These are phyloP conservation scores for Podospora pseudocomata DNA, from an alignment of 495 filamentous ascomycete species.

Conservation along the genomic window DNA sequence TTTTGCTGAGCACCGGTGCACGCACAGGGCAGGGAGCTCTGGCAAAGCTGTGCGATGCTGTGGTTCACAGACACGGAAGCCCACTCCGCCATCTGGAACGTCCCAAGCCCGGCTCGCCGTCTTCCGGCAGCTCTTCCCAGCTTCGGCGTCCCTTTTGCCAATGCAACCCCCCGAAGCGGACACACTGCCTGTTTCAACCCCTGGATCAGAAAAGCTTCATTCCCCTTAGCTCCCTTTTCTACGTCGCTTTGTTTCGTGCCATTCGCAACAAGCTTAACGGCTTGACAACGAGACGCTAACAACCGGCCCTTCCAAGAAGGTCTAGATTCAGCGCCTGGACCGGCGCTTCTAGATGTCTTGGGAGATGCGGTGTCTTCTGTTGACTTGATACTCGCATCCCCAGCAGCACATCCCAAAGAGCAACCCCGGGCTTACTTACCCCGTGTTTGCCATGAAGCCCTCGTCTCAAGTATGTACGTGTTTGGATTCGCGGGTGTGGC, in stretches of 20 bases:
- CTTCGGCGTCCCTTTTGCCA: constrained; percentile 16
- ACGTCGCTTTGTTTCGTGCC: constrained; percentile 3
- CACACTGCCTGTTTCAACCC: constrained; percentile 29
- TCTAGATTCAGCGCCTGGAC: background rate
- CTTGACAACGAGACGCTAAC: constrained; percentile 1
- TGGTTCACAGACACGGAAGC: constrained; percentile 12
- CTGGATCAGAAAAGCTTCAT: constrained; percentile 26
- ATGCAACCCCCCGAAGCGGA: constrained; percentile 18
- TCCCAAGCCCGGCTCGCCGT: constrained; percentile 16
- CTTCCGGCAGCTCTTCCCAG: constrained; percentile 18
- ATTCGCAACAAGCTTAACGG: constrained; percentile 15
- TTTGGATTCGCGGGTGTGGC: background rate
- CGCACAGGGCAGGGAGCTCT: constrained; percentile 9
- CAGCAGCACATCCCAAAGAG: background rate
- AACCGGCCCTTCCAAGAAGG: constrained; percentile 3
- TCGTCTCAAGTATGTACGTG: background rate
- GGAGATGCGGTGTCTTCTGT: no score
- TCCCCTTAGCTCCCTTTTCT: background rate
- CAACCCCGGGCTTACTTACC: background rate
- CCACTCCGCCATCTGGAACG: constrained; percentile 17
- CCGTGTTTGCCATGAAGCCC: background rate
- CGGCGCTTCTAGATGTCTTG: background rate
- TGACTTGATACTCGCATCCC: no score
- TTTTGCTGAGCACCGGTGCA: background rate
- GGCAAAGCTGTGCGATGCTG: background rate